Base-by-base conservation (phyloP, 2,329 filamentous ascomycete species). In the Botrytis aclada region DNA sequence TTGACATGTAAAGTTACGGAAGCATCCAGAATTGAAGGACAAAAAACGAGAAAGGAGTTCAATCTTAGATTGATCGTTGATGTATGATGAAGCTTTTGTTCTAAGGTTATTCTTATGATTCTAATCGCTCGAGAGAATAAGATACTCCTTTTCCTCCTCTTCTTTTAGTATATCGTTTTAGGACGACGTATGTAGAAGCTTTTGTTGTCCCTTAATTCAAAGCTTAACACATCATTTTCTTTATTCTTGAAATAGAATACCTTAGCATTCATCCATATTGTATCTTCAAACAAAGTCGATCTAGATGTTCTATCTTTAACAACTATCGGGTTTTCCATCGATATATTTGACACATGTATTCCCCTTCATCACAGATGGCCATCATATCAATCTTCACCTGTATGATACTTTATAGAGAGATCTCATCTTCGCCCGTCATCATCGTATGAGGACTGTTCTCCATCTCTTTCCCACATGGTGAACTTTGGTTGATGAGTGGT, bases 231-330 rank as follows among this genome's bases (percentile, higher is more conserved):
- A 39, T 54, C 12, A 16, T 34, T 66, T 29, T 39, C 45, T 54
- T 54, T 54, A 66, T 54, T 54, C 45, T 41, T 22, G 64, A 39
- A 66, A 66, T 66, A 66, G 64, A 51, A 66, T 20, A 18, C 6
- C 43, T 34, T 51, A 37, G 22, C 37, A 63, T 41, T 63, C 34
- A 41, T 29, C 18, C 9, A 43, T 14, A 45, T 32, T 64, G 22
- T 22, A 45, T 32, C 39, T 45, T 18, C 5, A 14, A 18, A 64
- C 39, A 45, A 64, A 25, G 39, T 32, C n/a, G 29, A 45, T 43
- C 34, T 22, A 64, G 4, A 43, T 43, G 61, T 47, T 34, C 41
- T 34, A 47, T 65, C 41, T 45, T 47, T 65, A 65, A 47, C 62
- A 65, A 47, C 43, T 25, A 5, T 20, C 7, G 9, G 9, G 7